Evolutionary conservation across 2,329 filamentous ascomycete genomes (phyloP).

Genomic region (Alternaria ventricosa): DNA sequence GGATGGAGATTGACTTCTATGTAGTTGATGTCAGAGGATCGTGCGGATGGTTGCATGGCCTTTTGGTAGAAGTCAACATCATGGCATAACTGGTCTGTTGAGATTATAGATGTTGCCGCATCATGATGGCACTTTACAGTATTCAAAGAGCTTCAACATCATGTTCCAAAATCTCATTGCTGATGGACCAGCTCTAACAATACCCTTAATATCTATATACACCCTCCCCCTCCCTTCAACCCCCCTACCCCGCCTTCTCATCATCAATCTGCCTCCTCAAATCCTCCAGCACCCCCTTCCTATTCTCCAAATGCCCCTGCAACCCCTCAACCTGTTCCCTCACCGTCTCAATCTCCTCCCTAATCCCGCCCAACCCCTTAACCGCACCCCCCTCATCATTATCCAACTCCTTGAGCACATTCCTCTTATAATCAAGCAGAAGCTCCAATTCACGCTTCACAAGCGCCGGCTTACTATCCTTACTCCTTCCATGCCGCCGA

Average conservation of each 20-base stretch:
- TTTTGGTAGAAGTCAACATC: background rate
- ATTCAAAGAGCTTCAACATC: background rate
- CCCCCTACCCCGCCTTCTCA: conserved; percentile 67
- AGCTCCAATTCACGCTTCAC: conserved; percentile 95
- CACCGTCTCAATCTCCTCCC: conserved; percentile 88
- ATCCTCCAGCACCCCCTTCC: conserved; percentile 77
- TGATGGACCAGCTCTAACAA: background rate
- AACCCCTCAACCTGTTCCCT: conserved; percentile 92
- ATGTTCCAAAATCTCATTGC: background rate
- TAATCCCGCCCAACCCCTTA: conserved; percentile 75
- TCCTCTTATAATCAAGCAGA: conserved; percentile 91
- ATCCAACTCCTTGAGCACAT: conserved; percentile 76
- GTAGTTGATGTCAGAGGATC: too few relatives aligned
- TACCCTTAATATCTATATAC: background rate
- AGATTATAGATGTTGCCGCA: background rate
- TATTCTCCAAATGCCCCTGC: conserved; percentile 78
- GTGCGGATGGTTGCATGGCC: too few relatives aligned
- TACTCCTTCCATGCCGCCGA: conserved; percentile 62
- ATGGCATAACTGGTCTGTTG: background rate
- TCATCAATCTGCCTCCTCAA: conserved; percentile 84
- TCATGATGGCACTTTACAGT: background rate
- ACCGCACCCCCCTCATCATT: conserved; percentile 69
- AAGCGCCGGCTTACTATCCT: conserved; percentile 81
- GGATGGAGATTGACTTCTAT: too few relatives aligned
- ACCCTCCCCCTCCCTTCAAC: background rate